Conservation (phyloP, 306 rosid species). For the Vigna mungo region DNA sequence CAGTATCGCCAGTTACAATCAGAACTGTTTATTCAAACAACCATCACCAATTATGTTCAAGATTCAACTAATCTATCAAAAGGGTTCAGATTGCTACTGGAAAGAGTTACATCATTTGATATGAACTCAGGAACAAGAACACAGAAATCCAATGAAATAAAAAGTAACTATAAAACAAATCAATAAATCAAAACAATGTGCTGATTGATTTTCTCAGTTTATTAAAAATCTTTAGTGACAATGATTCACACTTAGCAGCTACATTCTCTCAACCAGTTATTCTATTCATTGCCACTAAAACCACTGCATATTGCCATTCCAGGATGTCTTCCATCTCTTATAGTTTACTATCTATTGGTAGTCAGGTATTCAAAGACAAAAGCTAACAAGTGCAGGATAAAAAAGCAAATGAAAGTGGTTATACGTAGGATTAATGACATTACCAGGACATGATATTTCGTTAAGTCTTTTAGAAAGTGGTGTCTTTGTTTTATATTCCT, state of each 20-base stretch:
- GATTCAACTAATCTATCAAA: constrained; percentile 33
- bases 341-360: constrained; percentile 1
- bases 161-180: constrained; percentile 22
- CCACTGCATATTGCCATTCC: constrained; percentile 11
- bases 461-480: constrained; percentile 68
- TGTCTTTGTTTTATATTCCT: constrained; percentile 67
- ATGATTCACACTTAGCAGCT: constrained; percentile 7
- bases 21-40: constrained; percentile 66
- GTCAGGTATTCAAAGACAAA: constrained; percentile 17
- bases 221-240: constrained; percentile 1
- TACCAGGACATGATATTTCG: constrained; percentile 92
- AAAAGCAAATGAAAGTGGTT: constrained; percentile 29
- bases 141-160: background rate
- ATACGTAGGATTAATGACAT: constrained; percentile 40
- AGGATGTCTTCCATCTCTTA: constrained; percentile 22
- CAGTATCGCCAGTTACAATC: constrained; percentile 86
- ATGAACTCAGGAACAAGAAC: constrained; percentile 15
- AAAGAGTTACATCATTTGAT: constrained; percentile 29
- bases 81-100: background rate
- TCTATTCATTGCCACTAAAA: constrained; percentile 19
- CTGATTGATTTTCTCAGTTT: constrained; percentile 8
- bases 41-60: constrained; percentile 23
- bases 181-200: constrained; percentile 22
- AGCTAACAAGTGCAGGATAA: background rate
- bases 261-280: constrained; percentile 2